Base-by-base conservation (phyloP, 257 asterid genomes). In the Misopates orontium region DNA sequence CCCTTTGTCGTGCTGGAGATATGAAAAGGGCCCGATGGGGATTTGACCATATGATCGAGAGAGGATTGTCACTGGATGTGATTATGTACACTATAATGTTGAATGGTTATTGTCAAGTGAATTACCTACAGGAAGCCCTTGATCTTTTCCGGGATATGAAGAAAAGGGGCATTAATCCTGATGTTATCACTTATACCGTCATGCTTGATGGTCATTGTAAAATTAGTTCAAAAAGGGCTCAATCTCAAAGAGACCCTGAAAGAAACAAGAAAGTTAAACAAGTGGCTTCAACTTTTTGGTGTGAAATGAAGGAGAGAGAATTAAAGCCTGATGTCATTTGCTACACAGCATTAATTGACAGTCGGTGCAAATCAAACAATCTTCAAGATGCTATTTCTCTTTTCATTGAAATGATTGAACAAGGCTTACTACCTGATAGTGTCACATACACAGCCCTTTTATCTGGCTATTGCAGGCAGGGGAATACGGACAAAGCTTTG, bases 281-380 rank as follows among this genome's bases (percentile, higher is more conserved):
- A 54, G 48, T 20, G 59, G 76, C 76, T 57, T 68, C 76, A 44
- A 17, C 65, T 22, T 24, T 82, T 4, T 72, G 74, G 83, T 15
- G 31, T 31, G 90, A 82, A 68, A 72, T 89, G 84, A 74, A 79
- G 59, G 82, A 76, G 72, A 71, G 54, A 87, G 81, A 73, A 67
- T 18, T 87, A 49, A 60, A 70, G 61, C 89, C 89, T 41, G 97
- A 89, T 58, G 85, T 73, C 21, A 70, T 79, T 67, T 81, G 81
- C 79, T 87, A 87, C 72, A 92, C 97, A 31, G 89, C 73, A 40
- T 72, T 87, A 70, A 89, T 92, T 45, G 97, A 92, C 69, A 64
- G 82, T 70, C 77, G 56, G 13, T 87, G 95, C 77, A 92, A 92
- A 77, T 83, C 88, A 10, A 79, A 69, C 65, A 83, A 84, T 69